Evolutionary conservation across 495 filamentous ascomycete genomes (phyloP), one percentile per base, ranked within the genome.

Genomic region (Corynascus novoguineensis): DNA sequence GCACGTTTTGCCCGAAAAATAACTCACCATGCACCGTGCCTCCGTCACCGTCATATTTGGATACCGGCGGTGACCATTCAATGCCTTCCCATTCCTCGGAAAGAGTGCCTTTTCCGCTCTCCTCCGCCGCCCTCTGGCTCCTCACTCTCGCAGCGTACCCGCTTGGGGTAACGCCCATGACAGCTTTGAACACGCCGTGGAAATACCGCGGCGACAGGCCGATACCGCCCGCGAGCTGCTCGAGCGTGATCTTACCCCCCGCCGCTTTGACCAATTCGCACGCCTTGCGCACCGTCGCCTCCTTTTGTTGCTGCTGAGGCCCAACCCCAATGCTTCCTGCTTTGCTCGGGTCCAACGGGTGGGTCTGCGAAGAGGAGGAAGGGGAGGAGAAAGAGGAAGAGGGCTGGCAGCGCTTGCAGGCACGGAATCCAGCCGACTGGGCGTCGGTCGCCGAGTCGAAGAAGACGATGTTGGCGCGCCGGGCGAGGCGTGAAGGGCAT

Each of bases 321-420:
- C n/a, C n/a, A n/a, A n/a, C n/a, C n/a, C n/a, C n/a, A n/a, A n/a
- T n/a, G n/a, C n/a, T n/a, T n/a, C n/a, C n/a, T n/a, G n/a, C n/a
- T n/a, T n/a, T n/a, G n/a, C n/a, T 32, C 17, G 7, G 41, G 15
- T 22, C 32, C 46, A 5, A 31, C n/a, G n/a, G 22, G 28, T 48
- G 27, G n/a, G 4, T 32, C 14, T 48, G 27, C 6, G 46, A n/a
- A n/a, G n/a, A n/a, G n/a, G n/a, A n/a, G n/a, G n/a, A n/a, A n/a
- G n/a, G n/a, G n/a, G n/a, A n/a, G n/a, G n/a, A n/a, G n/a, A n/a
- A n/a, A n/a, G n/a, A n/a, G n/a, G n/a, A n/a, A n/a, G n/a, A 48
- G 7, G 46, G 46, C 28, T 48, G 31, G 46, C 46, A 48, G 46
- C 46, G 46, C 28, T 32, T 27, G 28, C 46, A 48, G 4, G 46